Percentiles rank a stretch among this genome's conserved stretches.
phyloP scores from a whole-genome alignment of 164 flowering plant species.

The grape (Vitis vinifera) region ASM3070453v1 NC_081813.1:4829501-4830000 shows the following conservation, averaged over 20 bases:
- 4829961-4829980: too few relatives aligned
- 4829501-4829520: constrained; percentile 77
- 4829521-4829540: constrained; percentile 54
- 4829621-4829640: constrained; percentile 62
- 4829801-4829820: constrained; percentile 84
- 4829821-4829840: constrained; percentile 85
- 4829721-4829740: constrained; percentile 76
- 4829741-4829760: constrained; percentile 65
- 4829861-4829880: constrained; percentile 83
- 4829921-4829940: constrained; percentile 86
- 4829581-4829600: constrained; percentile 21
- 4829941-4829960: constrained; percentile 7
- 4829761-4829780: constrained; percentile 83
- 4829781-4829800: constrained; percentile 74
- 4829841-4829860: constrained; percentile 69
- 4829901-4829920: constrained; percentile 76
- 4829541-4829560: constrained; percentile 66
- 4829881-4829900: constrained; percentile 91
- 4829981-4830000: too few relatives aligned
- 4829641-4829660: constrained; percentile 79
- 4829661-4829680: constrained; percentile 63
- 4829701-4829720: constrained; percentile 77
- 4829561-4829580: constrained; percentile 61
- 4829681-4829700: constrained; percentile 77
- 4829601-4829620: constrained; percentile 75